Evolutionary conservation across 2,329 filamentous ascomycete species (phyloP).

Genomic region (Fusarium algeriense): DNA sequence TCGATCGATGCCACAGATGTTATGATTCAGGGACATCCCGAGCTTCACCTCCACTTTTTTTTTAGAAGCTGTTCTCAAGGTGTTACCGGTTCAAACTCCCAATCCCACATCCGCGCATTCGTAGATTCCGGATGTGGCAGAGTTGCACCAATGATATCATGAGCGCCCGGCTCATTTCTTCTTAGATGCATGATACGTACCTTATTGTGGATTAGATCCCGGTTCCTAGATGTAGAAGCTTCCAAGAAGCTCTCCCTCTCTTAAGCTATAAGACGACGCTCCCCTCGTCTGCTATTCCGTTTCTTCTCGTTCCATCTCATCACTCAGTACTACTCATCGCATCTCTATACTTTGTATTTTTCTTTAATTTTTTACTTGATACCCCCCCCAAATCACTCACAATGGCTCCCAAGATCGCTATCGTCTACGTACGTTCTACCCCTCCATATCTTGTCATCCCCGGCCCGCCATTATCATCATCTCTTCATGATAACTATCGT

Average conservation of each 20-base stretch:
- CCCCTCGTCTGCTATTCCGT: slow-evolving; percentile 15
- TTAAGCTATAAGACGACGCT: slow-evolving; percentile 46
- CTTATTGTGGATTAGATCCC: slow-evolving; percentile 17
- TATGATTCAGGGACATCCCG: slow-evolving; percentile 14
- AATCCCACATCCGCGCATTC: slow-evolving; percentile 12
- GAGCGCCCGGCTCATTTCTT: slow-evolving; percentile 1
- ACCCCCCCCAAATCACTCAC: slow-evolving; percentile 50
- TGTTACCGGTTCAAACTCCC: not conserved
- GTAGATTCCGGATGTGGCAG: slow-evolving; percentile 28
- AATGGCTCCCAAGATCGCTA: slow-evolving; percentile 93
- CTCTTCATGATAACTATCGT: slow-evolving; percentile 10
- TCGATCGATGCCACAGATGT: not conserved
- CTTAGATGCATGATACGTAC: slow-evolving; percentile 17
- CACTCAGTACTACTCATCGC: not conserved
- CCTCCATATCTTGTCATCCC: slow-evolving; percentile 10
- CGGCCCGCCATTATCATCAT: slow-evolving; percentile 4
- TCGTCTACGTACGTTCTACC: slow-evolving; percentile 79
- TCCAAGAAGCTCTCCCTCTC: slow-evolving; percentile 14
- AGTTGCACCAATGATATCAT: slow-evolving; percentile 38
- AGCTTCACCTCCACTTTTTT: slow-evolving; percentile 23
- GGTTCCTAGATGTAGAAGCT: slow-evolving; percentile 22
- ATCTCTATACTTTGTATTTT: slow-evolving; percentile 7
- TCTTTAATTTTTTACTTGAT: slow-evolving; percentile 24
- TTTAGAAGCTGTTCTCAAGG: not conserved
- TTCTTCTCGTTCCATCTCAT: slow-evolving; percentile 1